Evolutionary conservation across 2,329 filamentous ascomycete species (phyloP).

Genomic region (Ceratocystis papillata): DNA sequence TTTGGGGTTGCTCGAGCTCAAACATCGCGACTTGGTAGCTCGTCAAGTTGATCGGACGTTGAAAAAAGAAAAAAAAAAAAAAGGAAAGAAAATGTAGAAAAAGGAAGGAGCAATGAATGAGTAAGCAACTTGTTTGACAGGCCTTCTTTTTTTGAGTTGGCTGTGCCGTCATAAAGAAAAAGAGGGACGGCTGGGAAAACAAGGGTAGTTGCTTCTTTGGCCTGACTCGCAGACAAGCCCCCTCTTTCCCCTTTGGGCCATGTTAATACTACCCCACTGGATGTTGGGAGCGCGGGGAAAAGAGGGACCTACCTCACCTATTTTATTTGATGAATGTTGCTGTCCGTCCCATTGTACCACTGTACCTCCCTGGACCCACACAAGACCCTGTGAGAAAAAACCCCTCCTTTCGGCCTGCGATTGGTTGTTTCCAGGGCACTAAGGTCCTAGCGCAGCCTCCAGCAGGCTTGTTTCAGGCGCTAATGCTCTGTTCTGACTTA

Average conservation of each 20-base stretch:
- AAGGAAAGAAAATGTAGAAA: neutral
- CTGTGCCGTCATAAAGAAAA: neutral
- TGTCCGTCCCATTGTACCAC: too few relatives aligned
- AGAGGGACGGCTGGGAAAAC: constrained; percentile 1
- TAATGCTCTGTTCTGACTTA: neutral
- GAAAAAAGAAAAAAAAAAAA: neutral
- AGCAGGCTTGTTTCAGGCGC: neutral
- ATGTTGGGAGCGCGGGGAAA: constrained; percentile 10
- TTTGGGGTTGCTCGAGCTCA: neutral
- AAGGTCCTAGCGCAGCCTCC: neutral
- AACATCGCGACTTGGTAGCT: neutral
- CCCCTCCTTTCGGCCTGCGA: neutral
- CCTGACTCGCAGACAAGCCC: constrained; percentile 2
- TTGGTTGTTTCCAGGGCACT: neutral
- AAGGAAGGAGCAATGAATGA: neutral
- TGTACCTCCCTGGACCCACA: neutral
- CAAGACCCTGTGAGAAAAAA: neutral
- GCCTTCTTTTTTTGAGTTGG: neutral
- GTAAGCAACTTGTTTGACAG: neutral
- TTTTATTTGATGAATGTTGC: too few relatives aligned
- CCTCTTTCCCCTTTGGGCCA: neutral
- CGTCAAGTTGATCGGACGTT: neutral
- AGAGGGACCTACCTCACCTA: neutral
- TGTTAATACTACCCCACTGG: neutral
- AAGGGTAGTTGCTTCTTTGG: neutral